These are phyloP conservation scores for Candida pini DNA, from an alignment of 805 yeast genomes.

Conservation along the genomic window DNA sequence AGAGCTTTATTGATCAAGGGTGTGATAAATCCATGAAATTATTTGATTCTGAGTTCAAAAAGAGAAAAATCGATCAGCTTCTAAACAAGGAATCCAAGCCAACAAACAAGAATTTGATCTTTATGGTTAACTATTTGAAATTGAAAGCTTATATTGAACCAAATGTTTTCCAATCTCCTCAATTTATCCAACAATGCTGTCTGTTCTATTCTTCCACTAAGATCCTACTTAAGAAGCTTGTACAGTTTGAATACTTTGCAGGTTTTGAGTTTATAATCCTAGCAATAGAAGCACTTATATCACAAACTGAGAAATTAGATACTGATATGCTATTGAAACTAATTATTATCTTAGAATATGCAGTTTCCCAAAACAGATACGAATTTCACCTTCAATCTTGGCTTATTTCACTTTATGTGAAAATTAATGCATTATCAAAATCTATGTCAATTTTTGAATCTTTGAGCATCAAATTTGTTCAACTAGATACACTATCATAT, in stretches of 20 bases:
- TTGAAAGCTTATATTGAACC: conserved; percentile 33
- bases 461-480: conserved; percentile 67
- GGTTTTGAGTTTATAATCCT: conserved; percentile 63
- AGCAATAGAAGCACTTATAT: conserved; percentile 36
- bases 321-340: conserved; percentile 32
- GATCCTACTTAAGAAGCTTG: conserved; percentile 32
- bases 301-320: conserved; percentile 4
- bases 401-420: conserved; percentile 59
- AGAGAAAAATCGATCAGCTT: conserved; percentile 7
- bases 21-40: conserved; percentile 2
- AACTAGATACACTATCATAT: conserved; percentile 63
- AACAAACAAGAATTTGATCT: conserved; percentile 15
- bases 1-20: conserved; percentile 19
- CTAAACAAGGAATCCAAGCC: conserved; percentile 9
- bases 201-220: conserved; percentile 35
- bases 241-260: conserved; percentile 62
- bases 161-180: conserved; percentile 13
- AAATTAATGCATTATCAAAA: conserved; percentile 47
- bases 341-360: conserved; percentile 53
- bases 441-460: conserved; percentile 47
- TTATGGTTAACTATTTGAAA: conserved; percentile 35
- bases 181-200: conserved; percentile 30
- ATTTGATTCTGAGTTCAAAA: conserved; percentile 7
- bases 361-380: conserved; percentile 51
- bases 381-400: conserved; percentile 70